Conservation (phyloP, 148 eudicot species). For the Fagopyrum tataricum region DNA sequence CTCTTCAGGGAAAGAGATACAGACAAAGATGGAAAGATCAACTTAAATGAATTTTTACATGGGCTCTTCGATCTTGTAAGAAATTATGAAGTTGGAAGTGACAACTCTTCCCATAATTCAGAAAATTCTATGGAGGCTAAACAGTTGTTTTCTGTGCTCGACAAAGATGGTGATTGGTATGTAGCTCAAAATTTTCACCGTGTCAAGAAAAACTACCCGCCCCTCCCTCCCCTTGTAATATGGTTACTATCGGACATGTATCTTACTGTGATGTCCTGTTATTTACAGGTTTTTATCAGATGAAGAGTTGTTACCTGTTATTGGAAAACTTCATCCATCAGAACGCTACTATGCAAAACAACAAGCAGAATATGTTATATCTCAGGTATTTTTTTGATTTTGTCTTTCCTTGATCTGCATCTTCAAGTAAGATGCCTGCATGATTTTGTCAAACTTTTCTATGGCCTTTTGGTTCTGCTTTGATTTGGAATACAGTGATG, state of each 20-base stretch:
- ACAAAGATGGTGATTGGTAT: slow-evolving; percentile 85
- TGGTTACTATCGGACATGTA: not conserved
- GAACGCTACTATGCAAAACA: slow-evolving; percentile 91
- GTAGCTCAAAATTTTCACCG: not conserved
- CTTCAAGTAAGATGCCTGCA: no score
- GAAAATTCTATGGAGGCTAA: slow-evolving; percentile 49
- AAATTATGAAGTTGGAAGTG: slow-evolving; percentile 64
- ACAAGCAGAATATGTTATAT: slow-evolving; percentile 84
- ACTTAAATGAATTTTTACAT: slow-evolving; percentile 84
- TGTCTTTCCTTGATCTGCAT: not conserved
- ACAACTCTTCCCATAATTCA: slow-evolving; percentile 40
- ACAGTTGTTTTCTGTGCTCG: slow-evolving; percentile 75
- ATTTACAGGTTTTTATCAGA: slow-evolving; percentile 53
- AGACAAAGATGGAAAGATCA: slow-evolving; percentile 87
- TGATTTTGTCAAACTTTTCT: not conserved
- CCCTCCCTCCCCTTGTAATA: not conserved
- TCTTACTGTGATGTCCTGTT: not conserved
- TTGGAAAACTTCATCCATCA: slow-evolving; percentile 86
- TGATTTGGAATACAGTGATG: no score
- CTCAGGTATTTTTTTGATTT: slow-evolving; percentile 50
- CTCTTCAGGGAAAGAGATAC: slow-evolving; percentile 82
- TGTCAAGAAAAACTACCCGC: not conserved
- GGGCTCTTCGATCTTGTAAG: slow-evolving; percentile 89
- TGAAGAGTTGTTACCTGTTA: slow-evolving; percentile 66
- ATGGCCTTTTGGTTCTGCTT: no score